Evolutionary conservation across 2,329 filamentous ascomycete species (phyloP).

Genomic region (Calonectria pteridis): DNA sequence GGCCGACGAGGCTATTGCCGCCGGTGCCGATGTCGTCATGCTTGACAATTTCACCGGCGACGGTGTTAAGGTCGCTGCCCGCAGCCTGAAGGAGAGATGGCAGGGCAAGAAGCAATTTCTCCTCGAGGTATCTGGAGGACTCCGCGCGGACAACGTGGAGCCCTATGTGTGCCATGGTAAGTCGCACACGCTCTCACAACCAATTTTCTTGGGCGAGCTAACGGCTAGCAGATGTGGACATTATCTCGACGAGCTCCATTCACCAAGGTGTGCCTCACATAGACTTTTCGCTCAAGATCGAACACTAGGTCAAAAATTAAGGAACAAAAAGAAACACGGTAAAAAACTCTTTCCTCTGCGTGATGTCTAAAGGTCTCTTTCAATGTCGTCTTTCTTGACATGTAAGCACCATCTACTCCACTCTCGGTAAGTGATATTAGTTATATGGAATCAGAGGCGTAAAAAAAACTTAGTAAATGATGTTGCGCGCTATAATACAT

Average conservation of each 20-base stretch:
- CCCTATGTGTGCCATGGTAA: conserved; percentile 81
- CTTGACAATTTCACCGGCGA: conserved; percentile 92
- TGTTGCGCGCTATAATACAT: background rate
- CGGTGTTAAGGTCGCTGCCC: conserved; percentile 80
- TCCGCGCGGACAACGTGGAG: conserved; percentile 87
- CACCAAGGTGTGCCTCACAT: conserved; percentile 95
- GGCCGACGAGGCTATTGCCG: conserved; percentile 90
- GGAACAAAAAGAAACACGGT: conserved; percentile 19
- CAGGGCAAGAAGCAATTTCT: conserved; percentile 79
- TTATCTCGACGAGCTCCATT: conserved; percentile 95
- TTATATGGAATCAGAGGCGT: background rate
- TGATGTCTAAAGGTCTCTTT: background rate
- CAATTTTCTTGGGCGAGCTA: conserved; percentile 1
- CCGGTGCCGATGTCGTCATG: conserved; percentile 97
- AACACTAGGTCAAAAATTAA: conserved; percentile 46
- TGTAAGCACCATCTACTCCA: background rate
- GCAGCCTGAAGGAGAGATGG: conserved; percentile 84
- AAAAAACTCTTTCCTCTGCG: background rate
- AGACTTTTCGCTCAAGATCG: conserved; percentile 95
- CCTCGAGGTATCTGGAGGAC: conserved; percentile 91
- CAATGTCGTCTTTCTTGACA: background rate
- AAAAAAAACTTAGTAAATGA: background rate
- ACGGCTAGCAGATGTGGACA: conserved; percentile 83
- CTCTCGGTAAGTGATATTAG: background rate
- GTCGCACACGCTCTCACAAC: conserved; percentile 43